phyloP scores from a whole-genome alignment of 1,284 basidiomycete genomes.

The Ceratobasidium sp. region DNA sequence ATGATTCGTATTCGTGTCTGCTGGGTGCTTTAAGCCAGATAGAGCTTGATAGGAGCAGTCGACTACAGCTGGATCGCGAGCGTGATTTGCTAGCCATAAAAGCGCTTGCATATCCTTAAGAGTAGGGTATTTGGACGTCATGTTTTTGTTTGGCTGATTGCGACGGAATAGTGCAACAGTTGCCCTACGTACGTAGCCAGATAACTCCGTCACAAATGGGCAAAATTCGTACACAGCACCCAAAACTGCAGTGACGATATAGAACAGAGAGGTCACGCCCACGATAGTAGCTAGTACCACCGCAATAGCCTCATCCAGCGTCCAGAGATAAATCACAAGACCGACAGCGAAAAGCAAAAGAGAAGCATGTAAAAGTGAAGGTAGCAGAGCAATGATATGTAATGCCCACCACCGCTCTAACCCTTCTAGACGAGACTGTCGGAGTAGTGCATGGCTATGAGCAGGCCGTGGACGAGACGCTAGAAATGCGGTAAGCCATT shows the following conservation, averaged over 20 bases:
- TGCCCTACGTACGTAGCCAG: neutral
- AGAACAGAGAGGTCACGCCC: neutral
- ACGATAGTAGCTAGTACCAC: slow-evolving; percentile 10
- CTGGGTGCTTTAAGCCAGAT: neutral
- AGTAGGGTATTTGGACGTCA: neutral
- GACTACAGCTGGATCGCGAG: neutral
- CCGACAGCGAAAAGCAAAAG: slow-evolving; percentile 34
- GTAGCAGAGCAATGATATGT: slow-evolving; percentile 29
- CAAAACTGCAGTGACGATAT: neutral
- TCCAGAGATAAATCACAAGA: neutral
- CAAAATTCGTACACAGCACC: slow-evolving; percentile 26
- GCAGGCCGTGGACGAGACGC: neutral
- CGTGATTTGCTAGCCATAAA: slow-evolving; percentile 6
- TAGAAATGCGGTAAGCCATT: slow-evolving; percentile 26
- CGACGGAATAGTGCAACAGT: neutral
- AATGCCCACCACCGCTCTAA: slow-evolving; percentile 10
- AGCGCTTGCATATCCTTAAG: slow-evolving; percentile 2
- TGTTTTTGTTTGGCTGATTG: too few relatives aligned
- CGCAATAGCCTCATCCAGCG: slow-evolving; percentile 22
- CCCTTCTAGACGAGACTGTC: neutral
- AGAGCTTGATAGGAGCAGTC: slow-evolving; percentile 22
- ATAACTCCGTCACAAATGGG: slow-evolving; percentile 25
- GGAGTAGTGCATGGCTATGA: neutral
- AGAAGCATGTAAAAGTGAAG: slow-evolving; percentile 25
- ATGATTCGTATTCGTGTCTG: neutral